Conservation (phyloP, 2,329 filamentous ascomycete genomes). For the Scytalidium lignicola region DNA sequence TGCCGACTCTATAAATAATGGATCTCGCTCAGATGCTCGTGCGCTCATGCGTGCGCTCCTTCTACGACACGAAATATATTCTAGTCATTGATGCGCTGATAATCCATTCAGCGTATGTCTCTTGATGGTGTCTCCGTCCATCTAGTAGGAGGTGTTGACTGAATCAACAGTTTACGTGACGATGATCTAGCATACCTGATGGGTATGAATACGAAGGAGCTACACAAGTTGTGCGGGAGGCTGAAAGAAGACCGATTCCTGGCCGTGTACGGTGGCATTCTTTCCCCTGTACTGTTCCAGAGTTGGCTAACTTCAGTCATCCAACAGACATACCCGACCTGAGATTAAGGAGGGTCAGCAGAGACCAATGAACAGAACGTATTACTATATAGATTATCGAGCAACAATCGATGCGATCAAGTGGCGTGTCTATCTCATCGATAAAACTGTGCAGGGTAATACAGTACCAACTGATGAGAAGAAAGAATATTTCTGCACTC, state of each 20-base stretch:
- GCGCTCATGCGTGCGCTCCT: constrained; percentile 78
- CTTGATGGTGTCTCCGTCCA: constrained; percentile 4
- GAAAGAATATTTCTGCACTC: constrained; percentile 83
- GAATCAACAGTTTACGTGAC: constrained; percentile 60
- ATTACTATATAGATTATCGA: constrained; percentile 96
- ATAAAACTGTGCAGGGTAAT: constrained; percentile 80
- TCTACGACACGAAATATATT: constrained; percentile 81
- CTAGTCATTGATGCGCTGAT: constrained; percentile 76
- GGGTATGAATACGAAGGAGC: constrained; percentile 83
- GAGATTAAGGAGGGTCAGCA: constrained; percentile 78
- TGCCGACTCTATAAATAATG: constrained; percentile 34
- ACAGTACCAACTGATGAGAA: constrained; percentile 77
- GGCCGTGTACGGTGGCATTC: constrained; percentile 55
- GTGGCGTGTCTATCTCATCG: constrained; percentile 83
- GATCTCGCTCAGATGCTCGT: constrained; percentile 73
- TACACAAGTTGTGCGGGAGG: constrained; percentile 82
- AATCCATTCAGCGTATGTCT: constrained; percentile 61
- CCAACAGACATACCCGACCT: constrained; percentile 59
- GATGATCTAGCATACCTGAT: constrained; percentile 84
- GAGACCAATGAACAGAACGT: constrained; percentile 79
- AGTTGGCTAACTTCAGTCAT: background rate
- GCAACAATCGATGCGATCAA: constrained; percentile 95
- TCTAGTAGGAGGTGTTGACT: constrained; percentile 20
- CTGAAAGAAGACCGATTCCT: constrained; percentile 84
- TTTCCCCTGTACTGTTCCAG: background rate